Conservation (phyloP, 768 basidiomycete genomes). For the Suillus subaureus region DNA sequence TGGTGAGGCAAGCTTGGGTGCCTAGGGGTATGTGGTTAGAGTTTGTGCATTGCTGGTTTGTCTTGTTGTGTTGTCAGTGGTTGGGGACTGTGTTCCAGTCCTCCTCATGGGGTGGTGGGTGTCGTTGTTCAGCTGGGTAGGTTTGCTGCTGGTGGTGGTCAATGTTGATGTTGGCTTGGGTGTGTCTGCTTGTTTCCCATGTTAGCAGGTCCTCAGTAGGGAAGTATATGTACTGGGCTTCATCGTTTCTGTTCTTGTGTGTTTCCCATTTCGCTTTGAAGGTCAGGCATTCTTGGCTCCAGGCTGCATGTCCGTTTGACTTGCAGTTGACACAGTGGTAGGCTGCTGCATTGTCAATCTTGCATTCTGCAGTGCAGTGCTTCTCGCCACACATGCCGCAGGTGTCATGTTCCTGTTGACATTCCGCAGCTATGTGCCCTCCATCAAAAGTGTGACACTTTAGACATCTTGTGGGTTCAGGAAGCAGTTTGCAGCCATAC, state of each 20-base stretch:
- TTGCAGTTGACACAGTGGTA: not conserved
- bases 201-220: not conserved
- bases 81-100: too few relatives aligned
- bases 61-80: too few relatives aligned
- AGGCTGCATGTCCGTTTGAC: too few relatives aligned
- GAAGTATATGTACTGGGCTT: not conserved
- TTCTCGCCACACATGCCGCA: slow-evolving; percentile 4
- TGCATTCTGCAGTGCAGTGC: not conserved
- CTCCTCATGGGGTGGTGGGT: too few relatives aligned
- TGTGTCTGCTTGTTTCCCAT: not conserved
- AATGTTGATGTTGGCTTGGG: too few relatives aligned
- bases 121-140: too few relatives aligned
- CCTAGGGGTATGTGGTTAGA: too few relatives aligned
- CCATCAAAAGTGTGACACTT: slow-evolving; percentile 5
- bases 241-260: not conserved
- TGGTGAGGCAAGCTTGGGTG: too few relatives aligned
- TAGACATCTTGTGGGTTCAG: not conserved
- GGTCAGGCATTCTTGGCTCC: slow-evolving; percentile 2
- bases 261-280: not conserved
- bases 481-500: too few relatives aligned
- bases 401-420: not conserved
- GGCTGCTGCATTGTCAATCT: accelerated
- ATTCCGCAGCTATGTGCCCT: slow-evolving; percentile 9
- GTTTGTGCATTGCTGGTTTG: too few relatives aligned
- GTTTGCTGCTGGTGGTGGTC: too few relatives aligned